phyloP scores from a whole-genome alignment of 768 basidiomycete genomes.

The Auriculariales sp. region DNA sequence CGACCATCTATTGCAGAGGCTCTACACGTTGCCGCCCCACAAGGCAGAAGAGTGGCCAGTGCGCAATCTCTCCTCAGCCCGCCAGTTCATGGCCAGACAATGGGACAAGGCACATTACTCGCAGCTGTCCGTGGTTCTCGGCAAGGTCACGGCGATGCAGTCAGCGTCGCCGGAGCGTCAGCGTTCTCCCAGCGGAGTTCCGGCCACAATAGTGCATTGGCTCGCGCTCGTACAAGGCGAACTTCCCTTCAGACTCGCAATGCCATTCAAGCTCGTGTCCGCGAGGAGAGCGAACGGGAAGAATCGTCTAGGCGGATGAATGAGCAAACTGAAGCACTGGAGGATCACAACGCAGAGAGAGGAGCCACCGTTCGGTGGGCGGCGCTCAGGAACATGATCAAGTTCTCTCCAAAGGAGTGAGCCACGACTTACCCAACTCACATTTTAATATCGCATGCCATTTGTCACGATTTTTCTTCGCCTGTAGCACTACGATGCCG shows the following conservation, averaged over 20 bases:
- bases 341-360: not conserved
- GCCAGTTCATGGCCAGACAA: no score
- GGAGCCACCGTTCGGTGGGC: not conserved
- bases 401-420: no score
- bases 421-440: no score
- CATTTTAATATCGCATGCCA: no score
- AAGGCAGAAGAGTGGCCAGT: no score
- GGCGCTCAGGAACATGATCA: no score
- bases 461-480: no score
- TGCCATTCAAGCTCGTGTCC: not conserved
- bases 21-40: not conserved
- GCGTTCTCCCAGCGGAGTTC: not conserved
- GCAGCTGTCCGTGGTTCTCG: no score
- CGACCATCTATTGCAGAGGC: not conserved
- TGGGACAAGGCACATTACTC: no score
- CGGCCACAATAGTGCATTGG: not conserved
- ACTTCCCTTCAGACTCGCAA: not conserved
- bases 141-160: not conserved
- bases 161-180: not conserved
- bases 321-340: not conserved
- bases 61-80: no score
- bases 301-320: not conserved
- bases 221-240: no score
- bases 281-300: not conserved
- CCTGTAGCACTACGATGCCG: no score